Percentiles rank a stretch among this genome's conserved stretches.
These are phyloP conservation scores for Platanthera zijinensis DNA, from an alignment of 106 monocot genomes.

Conservation along the genomic window DNA sequence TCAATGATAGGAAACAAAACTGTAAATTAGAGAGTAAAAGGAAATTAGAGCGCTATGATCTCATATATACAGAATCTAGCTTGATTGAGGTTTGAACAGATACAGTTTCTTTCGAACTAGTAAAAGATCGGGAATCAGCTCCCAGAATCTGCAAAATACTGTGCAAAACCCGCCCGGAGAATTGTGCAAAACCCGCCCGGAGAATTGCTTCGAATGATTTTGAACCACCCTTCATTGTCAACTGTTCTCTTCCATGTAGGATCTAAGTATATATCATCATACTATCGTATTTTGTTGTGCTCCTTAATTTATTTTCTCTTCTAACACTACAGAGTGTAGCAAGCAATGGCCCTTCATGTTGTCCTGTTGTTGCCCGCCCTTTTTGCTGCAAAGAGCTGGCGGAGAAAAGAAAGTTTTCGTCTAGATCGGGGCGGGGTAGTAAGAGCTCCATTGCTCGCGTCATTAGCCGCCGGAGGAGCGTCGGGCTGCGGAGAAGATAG, in stretches of 20 bases:
- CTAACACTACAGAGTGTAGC: not conserved
- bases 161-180: no score
- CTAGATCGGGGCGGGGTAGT: conserved; percentile 29
- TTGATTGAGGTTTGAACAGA: not conserved
- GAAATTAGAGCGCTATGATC: not conserved
- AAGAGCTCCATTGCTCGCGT: conserved; percentile 16
- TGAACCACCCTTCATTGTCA: not conserved
- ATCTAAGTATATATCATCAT: not conserved
- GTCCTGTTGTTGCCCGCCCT: conserved; percentile 27
- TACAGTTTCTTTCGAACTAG: not conserved
- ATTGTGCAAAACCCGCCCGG: no score
- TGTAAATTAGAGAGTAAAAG: no score
- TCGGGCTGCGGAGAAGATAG: conserved; percentile 24
- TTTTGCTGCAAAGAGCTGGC: conserved; percentile 39
- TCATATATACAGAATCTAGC: not conserved
- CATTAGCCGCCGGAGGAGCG: conserved; percentile 19
- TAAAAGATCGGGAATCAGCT: not conserved
- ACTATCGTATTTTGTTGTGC: no score
- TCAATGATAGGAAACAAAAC: no score
- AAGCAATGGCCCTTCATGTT: conserved; percentile 10
- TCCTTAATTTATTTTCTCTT: not conserved
- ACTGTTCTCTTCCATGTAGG: not conserved
- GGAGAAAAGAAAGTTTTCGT: conserved; percentile 72
- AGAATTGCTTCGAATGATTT: no score
- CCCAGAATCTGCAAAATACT: not conserved